Conservation (phyloP, 441 rosid species). For the Gossypium davidsonii region DNA sequence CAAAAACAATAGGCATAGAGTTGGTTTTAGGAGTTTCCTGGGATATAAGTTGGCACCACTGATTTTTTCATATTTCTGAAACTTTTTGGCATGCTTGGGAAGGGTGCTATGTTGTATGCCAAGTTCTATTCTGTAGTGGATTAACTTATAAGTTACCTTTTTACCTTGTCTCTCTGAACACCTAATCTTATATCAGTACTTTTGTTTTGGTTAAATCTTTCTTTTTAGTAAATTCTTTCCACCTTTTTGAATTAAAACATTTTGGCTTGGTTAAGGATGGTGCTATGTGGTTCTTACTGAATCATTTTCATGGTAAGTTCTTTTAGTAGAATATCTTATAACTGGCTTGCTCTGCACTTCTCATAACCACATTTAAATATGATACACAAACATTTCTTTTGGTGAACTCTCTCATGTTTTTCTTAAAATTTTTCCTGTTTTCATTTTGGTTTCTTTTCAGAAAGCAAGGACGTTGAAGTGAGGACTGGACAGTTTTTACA, state of each 20-base stretch:
- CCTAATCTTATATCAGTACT: background rate
- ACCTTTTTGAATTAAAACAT: background rate
- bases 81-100: background rate
- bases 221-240: conserved; percentile 6
- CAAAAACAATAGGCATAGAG: background rate
- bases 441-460: conserved; percentile 26
- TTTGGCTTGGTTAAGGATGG: background rate
- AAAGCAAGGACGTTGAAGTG: conserved; percentile 31
- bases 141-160: background rate
- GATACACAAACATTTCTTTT: background rate
- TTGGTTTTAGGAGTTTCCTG: background rate
- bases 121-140: background rate
- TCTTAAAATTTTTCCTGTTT: conserved; percentile 5
- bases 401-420: background rate
- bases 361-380: background rate
- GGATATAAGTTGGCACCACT: background rate
- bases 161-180: background rate
- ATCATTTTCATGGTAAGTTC: background rate
- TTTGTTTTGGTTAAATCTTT: background rate
- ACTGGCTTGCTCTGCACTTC: background rate
- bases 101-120: background rate
- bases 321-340: background rate
- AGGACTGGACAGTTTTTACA: conserved; percentile 70
- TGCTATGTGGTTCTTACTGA: background rate
- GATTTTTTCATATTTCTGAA: background rate